Conservation (phyloP, 2,329 filamentous ascomycete species). For the Cordyceps cateniannulata region DNA sequence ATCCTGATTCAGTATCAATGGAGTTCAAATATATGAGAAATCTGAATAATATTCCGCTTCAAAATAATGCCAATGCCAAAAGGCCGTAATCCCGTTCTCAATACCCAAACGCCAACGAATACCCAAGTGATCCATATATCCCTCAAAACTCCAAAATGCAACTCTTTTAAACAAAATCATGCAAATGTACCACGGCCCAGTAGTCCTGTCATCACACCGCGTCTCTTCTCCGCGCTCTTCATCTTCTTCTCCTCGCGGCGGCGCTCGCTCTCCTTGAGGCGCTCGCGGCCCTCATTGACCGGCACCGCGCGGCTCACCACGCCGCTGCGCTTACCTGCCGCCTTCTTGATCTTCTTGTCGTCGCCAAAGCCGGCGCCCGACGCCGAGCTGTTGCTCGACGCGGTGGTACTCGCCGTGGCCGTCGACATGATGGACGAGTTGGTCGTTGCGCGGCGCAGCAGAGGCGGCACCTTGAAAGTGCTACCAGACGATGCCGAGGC, state of each 20-base stretch:
- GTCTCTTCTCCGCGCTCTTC: slow-evolving; percentile 50
- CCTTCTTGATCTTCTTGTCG: slow-evolving; percentile 53
- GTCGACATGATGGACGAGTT: slow-evolving; percentile 45
- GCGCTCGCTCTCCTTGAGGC: slow-evolving; percentile 50
- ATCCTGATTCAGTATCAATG: background rate
- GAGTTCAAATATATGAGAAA: background rate
- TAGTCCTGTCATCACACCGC: slow-evolving; percentile 51
- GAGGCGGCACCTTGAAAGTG: slow-evolving; percentile 61
- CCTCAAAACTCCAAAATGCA: background rate
- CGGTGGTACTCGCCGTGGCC: slow-evolving; percentile 17
- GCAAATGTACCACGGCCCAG: slow-evolving; percentile 45
- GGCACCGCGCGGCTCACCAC: slow-evolving; percentile 51
- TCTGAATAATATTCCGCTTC: background rate
- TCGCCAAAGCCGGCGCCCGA: slow-evolving; percentile 37
- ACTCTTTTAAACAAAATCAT: background rate
- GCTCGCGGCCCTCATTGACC: slow-evolving; percentile 50
- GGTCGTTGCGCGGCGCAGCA: slow-evolving; percentile 69
- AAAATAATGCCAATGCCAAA: background rate
- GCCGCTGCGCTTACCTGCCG: slow-evolving; percentile 53
- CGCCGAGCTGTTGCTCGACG: slow-evolving; percentile 12
- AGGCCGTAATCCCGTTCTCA: no score
- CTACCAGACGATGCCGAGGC: slow-evolving; percentile 28
- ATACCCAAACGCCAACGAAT: background rate
- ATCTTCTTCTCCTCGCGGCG: slow-evolving; percentile 52
- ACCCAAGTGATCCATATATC: background rate